Evolutionary conservation across 768 basidiomycete species (phyloP).

Genomic region (Boletus rufocinnamomeus): DNA sequence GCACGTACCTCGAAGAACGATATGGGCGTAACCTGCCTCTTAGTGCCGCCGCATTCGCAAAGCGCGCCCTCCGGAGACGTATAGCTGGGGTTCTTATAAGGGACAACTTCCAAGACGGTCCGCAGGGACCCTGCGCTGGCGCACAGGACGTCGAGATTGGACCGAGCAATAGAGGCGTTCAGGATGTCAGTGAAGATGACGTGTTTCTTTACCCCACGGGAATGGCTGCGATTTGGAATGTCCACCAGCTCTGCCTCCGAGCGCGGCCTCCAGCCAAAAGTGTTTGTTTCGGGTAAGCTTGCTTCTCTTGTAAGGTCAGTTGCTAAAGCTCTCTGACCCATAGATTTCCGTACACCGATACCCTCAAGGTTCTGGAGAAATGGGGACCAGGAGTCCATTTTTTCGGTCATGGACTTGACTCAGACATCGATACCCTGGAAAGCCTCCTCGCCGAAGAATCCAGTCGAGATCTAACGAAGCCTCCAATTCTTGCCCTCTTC

Average conservation of each 20-base stretch:
- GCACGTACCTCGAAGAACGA: slow-evolving; percentile 86
- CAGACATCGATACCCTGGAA: slow-evolving; percentile 75
- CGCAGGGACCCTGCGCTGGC: slow-evolving; percentile 44
- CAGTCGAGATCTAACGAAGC: slow-evolving; percentile 40
- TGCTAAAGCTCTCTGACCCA: background rate
- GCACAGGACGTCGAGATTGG: slow-evolving; percentile 50
- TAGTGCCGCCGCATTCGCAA: slow-evolving; percentile 72
- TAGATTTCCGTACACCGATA: slow-evolving; percentile 95
- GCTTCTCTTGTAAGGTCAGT: background rate
- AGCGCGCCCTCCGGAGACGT: slow-evolving; percentile 81
- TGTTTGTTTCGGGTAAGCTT: slow-evolving; percentile 86
- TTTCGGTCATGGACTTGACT: slow-evolving; percentile 75
- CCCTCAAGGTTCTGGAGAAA: slow-evolving; percentile 90
- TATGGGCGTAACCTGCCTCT: slow-evolving; percentile 90
- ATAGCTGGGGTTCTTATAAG: slow-evolving; percentile 84
- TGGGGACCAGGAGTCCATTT: slow-evolving; percentile 96
- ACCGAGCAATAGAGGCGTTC: slow-evolving; percentile 68
- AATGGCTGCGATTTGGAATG: slow-evolving; percentile 94
- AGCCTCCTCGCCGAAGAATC: slow-evolving; percentile 52
- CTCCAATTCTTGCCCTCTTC: slow-evolving; percentile 79
- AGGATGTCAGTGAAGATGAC: slow-evolving; percentile 76
- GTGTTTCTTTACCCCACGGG: slow-evolving; percentile 87
- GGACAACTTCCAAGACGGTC: slow-evolving; percentile 45
- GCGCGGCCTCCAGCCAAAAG: slow-evolving; percentile 68
- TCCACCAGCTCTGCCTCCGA: slow-evolving; percentile 68